Evolutionary conservation across 768 basidiomycete species (phyloP).

Genomic region (Austroboletus festivus): DNA sequence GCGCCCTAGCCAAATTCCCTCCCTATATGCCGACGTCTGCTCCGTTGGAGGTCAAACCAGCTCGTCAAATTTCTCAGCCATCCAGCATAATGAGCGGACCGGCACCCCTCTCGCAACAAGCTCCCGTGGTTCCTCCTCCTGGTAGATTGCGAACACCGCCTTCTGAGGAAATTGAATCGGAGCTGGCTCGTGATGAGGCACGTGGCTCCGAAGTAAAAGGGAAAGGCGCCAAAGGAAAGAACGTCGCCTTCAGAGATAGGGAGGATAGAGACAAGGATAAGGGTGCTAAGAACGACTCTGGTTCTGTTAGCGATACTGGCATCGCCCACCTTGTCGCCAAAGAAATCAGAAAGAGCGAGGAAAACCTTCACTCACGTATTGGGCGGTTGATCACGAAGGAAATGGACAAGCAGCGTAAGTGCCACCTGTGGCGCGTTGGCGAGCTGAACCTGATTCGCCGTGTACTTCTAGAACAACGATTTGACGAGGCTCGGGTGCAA

Average conservation of each 20-base stretch:
- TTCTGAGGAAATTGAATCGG: constrained; percentile 71
- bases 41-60: constrained; percentile 22
- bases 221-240: constrained; percentile 53
- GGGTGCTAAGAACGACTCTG: constrained; percentile 24
- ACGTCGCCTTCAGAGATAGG: constrained; percentile 60
- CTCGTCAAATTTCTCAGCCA: constrained; percentile 29
- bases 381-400: constrained; percentile 81
- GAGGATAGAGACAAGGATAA: constrained; percentile 45
- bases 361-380: constrained; percentile 70
- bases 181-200: constrained; percentile 57
- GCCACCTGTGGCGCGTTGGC: constrained; percentile 5
- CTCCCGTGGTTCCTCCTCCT: constrained; percentile 29
- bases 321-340: constrained; percentile 60
- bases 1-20: constrained; percentile 63
- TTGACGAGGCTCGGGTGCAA: constrained; percentile 75
- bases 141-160: constrained; percentile 63
- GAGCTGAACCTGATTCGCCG: constrained; percentile 4
- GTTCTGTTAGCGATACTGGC: constrained; percentile 46
- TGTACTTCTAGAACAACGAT: constrained; percentile 60
- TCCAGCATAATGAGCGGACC: constrained; percentile 26
- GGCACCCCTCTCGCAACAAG: constrained; percentile 11
- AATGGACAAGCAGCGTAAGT: constrained; percentile 86
- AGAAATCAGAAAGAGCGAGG: constrained; percentile 83
- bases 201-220: constrained; percentile 48
- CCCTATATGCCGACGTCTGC: constrained; percentile 29